phyloP scores from a whole-genome alignment of 331 rosid genomes.

The Quercus phellos region DNA sequence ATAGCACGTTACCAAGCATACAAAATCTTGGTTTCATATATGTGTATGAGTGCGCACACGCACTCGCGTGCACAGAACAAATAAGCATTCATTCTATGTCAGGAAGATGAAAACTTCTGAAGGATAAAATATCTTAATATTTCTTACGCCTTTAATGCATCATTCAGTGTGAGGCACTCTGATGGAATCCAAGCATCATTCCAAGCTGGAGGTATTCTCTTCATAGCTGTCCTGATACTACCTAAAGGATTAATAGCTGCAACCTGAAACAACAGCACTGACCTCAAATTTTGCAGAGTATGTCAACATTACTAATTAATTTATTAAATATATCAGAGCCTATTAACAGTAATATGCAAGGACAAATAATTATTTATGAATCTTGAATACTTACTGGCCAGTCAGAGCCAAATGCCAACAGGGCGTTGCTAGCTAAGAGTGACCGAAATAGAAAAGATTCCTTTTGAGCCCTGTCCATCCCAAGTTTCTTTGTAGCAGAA shows the following conservation, averaged over 20 bases:
- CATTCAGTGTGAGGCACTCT: slow-evolving; percentile 56
- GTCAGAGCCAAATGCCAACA: slow-evolving; percentile 77
- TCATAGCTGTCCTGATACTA: slow-evolving; percentile 58
- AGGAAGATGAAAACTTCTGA: neutral
- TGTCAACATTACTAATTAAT: neutral
- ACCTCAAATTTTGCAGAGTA: neutral
- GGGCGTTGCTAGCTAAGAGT: slow-evolving; percentile 45
- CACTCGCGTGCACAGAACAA: neutral
- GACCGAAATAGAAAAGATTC: slow-evolving; percentile 59
- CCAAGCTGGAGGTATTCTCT: slow-evolving; percentile 56
- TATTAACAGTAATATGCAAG: neutral
- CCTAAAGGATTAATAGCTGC: slow-evolving; percentile 67
- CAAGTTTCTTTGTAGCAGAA: slow-evolving; percentile 59
- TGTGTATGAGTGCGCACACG: too few species aligned
- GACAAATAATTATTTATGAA: neutral
- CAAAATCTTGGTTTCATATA: too few species aligned
- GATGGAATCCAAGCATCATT: slow-evolving; percentile 72
- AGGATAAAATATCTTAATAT: slow-evolving; percentile 7
- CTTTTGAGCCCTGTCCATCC: slow-evolving; percentile 62
- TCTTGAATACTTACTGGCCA: slow-evolving; percentile 62
- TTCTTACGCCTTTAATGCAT: slow-evolving; percentile 70
- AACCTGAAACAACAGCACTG: slow-evolving; percentile 42
- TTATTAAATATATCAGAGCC: neutral
- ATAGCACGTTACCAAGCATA: neutral
- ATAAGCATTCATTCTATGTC: neutral